Evolutionary conservation across 306 rosid species (phyloP).

Genomic region (Purshia tridentata): DNA sequence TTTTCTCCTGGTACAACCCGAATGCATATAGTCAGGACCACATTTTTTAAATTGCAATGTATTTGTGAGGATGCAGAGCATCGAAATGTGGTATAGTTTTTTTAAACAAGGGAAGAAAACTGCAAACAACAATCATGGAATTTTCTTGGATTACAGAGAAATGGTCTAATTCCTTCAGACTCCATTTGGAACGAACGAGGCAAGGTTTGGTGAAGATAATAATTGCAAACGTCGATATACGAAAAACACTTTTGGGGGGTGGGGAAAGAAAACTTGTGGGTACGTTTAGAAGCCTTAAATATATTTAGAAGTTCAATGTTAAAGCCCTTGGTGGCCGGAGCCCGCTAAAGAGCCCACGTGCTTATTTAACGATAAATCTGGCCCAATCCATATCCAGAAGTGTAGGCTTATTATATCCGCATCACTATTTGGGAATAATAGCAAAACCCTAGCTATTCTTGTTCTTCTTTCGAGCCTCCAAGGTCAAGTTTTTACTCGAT

Average conservation of each 20-base stretch:
- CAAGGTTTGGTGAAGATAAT: conserved; percentile 55
- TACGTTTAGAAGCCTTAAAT: too few species aligned
- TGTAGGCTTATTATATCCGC: too few species aligned
- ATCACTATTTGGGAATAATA: too few species aligned
- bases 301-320: too few species aligned
- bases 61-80: conserved; percentile 31
- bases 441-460: not conserved
- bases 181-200: conserved; percentile 57
- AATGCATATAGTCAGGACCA: too few species aligned
- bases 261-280: too few species aligned
- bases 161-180: conserved; percentile 7
- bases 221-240: conserved; percentile 63
- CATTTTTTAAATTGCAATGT: too few species aligned
- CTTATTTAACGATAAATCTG: too few species aligned
- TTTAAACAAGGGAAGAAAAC: conserved; percentile 31
- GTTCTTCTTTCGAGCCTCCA: not conserved
- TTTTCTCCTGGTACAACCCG: too few species aligned
- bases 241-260: too few species aligned
- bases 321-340: too few species aligned
- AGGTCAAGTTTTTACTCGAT: not conserved
- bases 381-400: not conserved
- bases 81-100: conserved; percentile 56
- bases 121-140: conserved; percentile 80
- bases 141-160: conserved; percentile 46
- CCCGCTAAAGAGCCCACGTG: too few species aligned